Conservation (phyloP, 78 protist species). For the Goniomonas avonlea region DNA sequence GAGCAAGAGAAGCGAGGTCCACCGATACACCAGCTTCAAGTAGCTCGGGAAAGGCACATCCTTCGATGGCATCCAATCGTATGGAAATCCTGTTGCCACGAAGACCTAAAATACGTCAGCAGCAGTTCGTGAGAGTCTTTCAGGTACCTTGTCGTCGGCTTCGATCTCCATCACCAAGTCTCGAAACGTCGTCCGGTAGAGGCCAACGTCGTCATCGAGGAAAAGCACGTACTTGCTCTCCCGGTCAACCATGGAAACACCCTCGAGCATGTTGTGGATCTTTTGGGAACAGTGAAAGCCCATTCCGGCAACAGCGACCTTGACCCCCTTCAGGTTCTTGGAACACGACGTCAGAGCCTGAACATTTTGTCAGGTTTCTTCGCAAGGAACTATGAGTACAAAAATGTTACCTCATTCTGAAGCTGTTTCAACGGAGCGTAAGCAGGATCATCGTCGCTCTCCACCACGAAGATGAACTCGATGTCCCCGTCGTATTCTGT, state of each 20-base stretch:
- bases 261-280: slow-evolving; percentile 36
- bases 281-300: slow-evolving; percentile 35
- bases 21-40: background rate
- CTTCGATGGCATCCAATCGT: background rate
- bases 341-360: background rate
- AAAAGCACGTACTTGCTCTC: background rate
- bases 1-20: background rate
- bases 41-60: background rate
- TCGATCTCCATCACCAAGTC: background rate
- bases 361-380: too few species aligned
- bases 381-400: background rate
- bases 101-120: background rate
- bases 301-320: background rate
- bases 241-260: background rate
- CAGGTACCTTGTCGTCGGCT: background rate
- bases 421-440: background rate
- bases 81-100: slow-evolving; percentile 18
- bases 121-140: too few species aligned
- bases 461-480: slow-evolving; percentile 36
- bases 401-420: background rate
- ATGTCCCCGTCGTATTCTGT: background rate
- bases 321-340: background rate
- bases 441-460: slow-evolving; percentile 27
- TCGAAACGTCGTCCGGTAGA: background rate
- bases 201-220: slow-evolving; percentile 35